Percentiles rank a stretch among this genome's conserved stretches.
Evolutionary conservation across 768 basidiomycete species (phyloP).

Genomic region (Tulasnella sp.): DNA sequence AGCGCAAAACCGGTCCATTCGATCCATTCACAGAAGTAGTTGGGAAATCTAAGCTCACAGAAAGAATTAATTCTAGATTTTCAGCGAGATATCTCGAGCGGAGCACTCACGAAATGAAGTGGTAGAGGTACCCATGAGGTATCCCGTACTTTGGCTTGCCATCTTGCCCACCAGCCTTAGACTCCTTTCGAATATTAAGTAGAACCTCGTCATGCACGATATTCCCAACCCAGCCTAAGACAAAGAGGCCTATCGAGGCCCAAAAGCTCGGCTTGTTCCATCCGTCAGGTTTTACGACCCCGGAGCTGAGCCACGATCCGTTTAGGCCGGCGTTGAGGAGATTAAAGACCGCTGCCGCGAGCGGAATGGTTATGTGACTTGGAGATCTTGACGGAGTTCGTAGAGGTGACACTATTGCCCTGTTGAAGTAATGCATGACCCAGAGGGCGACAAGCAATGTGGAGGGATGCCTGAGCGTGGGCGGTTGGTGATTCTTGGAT

Average conservation of each 20-base stretch:
- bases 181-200: conserved; percentile 61
- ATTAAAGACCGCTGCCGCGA: conserved; percentile 63
- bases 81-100: neutral
- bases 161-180: conserved; percentile 36
- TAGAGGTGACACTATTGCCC: conserved; percentile 72
- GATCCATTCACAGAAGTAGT: conserved; percentile 92
- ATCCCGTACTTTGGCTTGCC: conserved; percentile 59
- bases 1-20: conserved; percentile 90
- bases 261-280: conserved; percentile 45
- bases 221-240: conserved; percentile 69
- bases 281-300: conserved; percentile 40
- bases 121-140: conserved; percentile 75
- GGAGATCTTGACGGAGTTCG: conserved; percentile 75
- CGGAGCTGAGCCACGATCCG: conserved; percentile 65
- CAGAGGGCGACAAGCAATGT: conserved; percentile 55
- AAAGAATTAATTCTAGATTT: neutral
- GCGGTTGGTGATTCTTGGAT: neutral
- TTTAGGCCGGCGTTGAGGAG: conserved; percentile 63
- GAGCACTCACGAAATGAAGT: conserved; percentile 51
- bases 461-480: conserved; percentile 36
- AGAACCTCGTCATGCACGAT: conserved; percentile 87
- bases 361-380: conserved; percentile 61
- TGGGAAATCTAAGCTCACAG: conserved; percentile 53
- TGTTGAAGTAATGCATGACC: conserved; percentile 76
- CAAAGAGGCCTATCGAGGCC: conserved; percentile 63